These are phyloP conservation scores for Ustilago loliicola DNA, from an alignment of 1,284 basidiomycete genomes.

Conservation along the genomic window DNA sequence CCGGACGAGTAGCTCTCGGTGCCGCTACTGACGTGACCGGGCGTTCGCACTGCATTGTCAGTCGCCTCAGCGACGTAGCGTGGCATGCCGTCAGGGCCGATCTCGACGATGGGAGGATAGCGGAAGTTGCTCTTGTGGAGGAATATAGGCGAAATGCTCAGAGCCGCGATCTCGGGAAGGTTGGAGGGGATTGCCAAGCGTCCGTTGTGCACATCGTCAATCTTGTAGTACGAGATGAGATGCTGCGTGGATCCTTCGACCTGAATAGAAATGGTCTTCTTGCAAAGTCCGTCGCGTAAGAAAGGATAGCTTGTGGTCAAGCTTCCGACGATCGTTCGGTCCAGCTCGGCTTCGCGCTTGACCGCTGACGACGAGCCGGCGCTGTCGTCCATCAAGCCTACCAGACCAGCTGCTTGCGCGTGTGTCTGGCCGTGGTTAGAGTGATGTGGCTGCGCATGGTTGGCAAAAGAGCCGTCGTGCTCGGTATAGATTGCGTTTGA, in stretches of 20 bases:
- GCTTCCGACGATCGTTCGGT: constrained; percentile 63
- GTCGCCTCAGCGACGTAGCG: constrained; percentile 74
- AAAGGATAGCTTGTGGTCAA: constrained; percentile 64
- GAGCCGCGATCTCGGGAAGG: constrained; percentile 84
- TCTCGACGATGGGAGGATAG: constrained; percentile 87
- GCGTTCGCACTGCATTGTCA: constrained; percentile 30
- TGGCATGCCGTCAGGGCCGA: constrained; percentile 83
- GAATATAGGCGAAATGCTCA: constrained; percentile 89
- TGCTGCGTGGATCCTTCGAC: constrained; percentile 91
- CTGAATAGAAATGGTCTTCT: constrained; percentile 89
- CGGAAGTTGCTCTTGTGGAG: constrained; percentile 91
- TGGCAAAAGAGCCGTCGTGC: constrained; percentile 27
- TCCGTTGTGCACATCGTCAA: constrained; percentile 89
- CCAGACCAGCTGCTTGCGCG: constrained; percentile 46
- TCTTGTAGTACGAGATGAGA: constrained; percentile 94
- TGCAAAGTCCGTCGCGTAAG: constrained; percentile 62
- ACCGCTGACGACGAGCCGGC: constrained; percentile 12
- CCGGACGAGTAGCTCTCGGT: constrained; percentile 48
- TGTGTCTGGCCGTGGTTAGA: constrained; percentile 19
- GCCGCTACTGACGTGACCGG: constrained; percentile 45
- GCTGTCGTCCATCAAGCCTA: constrained; percentile 26
- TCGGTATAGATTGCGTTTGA: constrained; percentile 30
- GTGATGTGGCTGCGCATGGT: constrained; percentile 12
- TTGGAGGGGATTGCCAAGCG: constrained; percentile 88
- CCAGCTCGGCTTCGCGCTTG: constrained; percentile 49